Percentiles rank a stretch among this genome's conserved stretches.
These are phyloP conservation scores for Malassezia equina DNA, from an alignment of 1,284 basidiomycete genomes.

Conservation along the genomic window DNA sequence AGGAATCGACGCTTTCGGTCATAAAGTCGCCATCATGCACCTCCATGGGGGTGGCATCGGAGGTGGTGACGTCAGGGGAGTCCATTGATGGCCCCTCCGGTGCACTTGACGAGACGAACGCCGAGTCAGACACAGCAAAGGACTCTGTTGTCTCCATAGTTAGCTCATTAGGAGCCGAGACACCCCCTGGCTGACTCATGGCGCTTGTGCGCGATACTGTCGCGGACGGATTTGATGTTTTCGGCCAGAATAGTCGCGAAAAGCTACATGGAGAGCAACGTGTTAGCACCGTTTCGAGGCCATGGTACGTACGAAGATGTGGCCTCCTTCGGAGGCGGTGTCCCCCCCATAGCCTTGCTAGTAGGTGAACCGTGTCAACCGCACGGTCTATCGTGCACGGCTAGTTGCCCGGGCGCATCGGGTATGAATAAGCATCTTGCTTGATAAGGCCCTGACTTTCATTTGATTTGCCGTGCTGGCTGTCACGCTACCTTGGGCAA, in stretches of 20 bases:
- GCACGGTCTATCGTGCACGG: not conserved
- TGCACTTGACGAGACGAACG: not conserved
- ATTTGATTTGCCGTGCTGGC: not conserved
- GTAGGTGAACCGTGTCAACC: not conserved
- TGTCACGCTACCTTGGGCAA: not conserved
- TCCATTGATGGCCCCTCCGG: not conserved
- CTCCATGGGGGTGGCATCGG: not conserved
- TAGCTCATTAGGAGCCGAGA: not conserved
- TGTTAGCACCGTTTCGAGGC: not conserved
- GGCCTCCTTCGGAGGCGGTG: not conserved
- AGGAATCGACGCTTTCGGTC: not conserved
- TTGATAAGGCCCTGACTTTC: not conserved
- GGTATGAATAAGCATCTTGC: not conserved
- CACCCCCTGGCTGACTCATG: not conserved
- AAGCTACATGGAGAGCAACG: not conserved
- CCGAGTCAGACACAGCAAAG: not conserved
- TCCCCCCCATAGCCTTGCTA: not conserved
- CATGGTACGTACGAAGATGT: not conserved
- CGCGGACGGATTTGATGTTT: slow-evolving; percentile 7
- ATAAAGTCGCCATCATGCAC: slow-evolving; percentile 12
- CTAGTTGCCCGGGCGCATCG: not conserved
- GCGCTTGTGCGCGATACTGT: slow-evolving; percentile 12
- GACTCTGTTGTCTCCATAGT: not conserved
- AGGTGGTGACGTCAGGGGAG: not conserved
- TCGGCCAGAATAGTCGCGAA: slow-evolving; percentile 14